Conservation (phyloP, 2,329 filamentous ascomycete genomes). For the Stylonectria norvegica region DNA sequence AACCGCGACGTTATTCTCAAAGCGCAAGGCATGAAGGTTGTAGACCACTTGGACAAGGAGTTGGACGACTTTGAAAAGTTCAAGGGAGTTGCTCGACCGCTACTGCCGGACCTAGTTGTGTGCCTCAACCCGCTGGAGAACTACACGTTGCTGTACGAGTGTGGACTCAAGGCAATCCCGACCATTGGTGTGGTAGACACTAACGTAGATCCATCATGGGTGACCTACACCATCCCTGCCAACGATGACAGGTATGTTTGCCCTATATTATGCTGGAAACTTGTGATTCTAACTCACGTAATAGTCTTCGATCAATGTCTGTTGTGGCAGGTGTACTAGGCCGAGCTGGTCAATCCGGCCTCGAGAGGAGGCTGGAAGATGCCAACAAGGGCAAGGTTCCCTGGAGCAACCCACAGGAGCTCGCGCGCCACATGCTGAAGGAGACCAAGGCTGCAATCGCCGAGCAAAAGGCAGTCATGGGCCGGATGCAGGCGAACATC, state of each 20-base stretch:
- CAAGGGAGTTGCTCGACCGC: constrained; percentile 57
- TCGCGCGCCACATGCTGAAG: constrained; percentile 38
- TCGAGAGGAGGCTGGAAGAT: constrained; percentile 60
- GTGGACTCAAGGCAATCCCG: constrained; percentile 79
- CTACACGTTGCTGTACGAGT: constrained; percentile 85
- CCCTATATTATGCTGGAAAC: neutral
- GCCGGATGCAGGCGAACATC: constrained; percentile 33
- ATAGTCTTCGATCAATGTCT: constrained; percentile 73
- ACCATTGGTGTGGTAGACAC: constrained; percentile 96
- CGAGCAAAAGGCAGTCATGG: constrained; percentile 37
- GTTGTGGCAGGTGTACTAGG: constrained; percentile 84
- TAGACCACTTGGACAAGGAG: constrained; percentile 68
- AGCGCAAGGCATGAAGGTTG: constrained; percentile 65
- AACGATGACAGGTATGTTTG: constrained; percentile 82
- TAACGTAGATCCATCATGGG: constrained; percentile 85
- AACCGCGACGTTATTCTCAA: constrained; percentile 89
- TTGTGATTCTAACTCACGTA: constrained; percentile 21
- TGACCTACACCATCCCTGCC: constrained; percentile 93
- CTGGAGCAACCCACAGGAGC: constrained; percentile 52
- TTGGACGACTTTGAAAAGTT: constrained; percentile 62
- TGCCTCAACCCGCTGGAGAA: constrained; percentile 94
- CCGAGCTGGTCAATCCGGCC: constrained; percentile 75
- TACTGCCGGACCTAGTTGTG: constrained; percentile 87
- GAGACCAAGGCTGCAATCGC: constrained; percentile 29
- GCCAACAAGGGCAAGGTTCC: constrained; percentile 61